phyloP scores from a whole-genome alignment of 108 stramenopile species.

The Cafeteria roenbergensis region DNA sequence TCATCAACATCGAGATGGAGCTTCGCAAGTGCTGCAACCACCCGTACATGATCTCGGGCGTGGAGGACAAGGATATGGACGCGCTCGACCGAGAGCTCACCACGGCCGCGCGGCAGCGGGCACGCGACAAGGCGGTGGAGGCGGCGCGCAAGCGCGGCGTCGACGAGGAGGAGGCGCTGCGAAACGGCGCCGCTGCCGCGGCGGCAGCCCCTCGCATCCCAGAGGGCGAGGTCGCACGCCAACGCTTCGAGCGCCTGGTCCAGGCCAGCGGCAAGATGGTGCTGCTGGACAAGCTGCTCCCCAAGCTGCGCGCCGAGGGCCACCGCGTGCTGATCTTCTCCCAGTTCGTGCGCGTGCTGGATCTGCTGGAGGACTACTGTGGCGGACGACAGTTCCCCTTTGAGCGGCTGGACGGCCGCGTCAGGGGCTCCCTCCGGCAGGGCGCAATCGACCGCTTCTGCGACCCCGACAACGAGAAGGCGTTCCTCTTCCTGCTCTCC shows the following conservation, averaged over 20 bases:
- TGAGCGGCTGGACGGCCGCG: slow-evolving; percentile 42
- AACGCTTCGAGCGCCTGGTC: slow-evolving; percentile 23
- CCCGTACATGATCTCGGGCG: slow-evolving; percentile 63
- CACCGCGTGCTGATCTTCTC: slow-evolving; percentile 88
- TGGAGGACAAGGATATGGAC: slow-evolving; percentile 3
- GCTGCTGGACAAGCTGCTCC: slow-evolving; percentile 87
- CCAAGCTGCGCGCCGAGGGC: slow-evolving; percentile 69
- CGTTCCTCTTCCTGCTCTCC: slow-evolving; percentile 27
- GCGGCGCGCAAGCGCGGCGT: background rate
- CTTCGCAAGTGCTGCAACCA: slow-evolving; percentile 54
- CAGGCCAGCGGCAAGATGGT: slow-evolving; percentile 78
- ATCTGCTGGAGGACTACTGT: slow-evolving; percentile 88
- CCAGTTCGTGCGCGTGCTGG: slow-evolving; percentile 90
- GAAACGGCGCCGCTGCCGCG: background rate
- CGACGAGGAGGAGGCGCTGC: background rate
- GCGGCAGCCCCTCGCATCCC: background rate
- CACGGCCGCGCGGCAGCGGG: too few relatives aligned
- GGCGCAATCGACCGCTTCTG: slow-evolving; percentile 38
- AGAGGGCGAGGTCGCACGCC: background rate
- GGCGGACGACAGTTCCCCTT: slow-evolving; percentile 33
- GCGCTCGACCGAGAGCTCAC: background rate
- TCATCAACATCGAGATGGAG: slow-evolving; percentile 29
- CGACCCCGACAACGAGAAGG: background rate
- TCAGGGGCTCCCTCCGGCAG: slow-evolving; percentile 31
- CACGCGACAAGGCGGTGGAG: background rate